Conservation (phyloP, 2,329 filamentous ascomycete species). For the Nothopassalora personata region DNA sequence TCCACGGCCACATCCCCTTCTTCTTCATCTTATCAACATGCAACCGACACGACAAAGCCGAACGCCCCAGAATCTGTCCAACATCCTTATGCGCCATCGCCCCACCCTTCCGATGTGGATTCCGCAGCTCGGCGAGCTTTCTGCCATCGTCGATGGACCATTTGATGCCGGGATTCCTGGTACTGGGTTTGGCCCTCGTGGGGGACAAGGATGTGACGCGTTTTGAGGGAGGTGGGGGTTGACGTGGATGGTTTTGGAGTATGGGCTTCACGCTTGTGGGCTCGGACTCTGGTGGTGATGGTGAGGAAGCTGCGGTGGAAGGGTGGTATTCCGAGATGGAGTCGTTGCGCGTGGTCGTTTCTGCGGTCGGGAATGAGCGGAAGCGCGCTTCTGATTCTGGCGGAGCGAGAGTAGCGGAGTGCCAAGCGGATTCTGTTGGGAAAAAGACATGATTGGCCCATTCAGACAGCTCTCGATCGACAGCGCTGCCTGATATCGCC, state of each 20-base stretch:
- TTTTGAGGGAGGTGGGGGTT: background rate
- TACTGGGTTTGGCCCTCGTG: background rate
- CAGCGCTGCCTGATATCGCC: too few relatives aligned
- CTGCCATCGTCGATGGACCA: background rate
- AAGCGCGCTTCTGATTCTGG: too few relatives aligned
- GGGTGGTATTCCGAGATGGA: too few relatives aligned
- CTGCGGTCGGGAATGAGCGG: too few relatives aligned
- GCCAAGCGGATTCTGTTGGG: too few relatives aligned
- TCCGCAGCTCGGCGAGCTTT: background rate
- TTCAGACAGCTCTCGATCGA: too few relatives aligned
- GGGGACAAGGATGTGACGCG: too few relatives aligned
- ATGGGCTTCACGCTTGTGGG: background rate
- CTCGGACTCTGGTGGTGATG: too few relatives aligned
- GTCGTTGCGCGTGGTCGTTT: too few relatives aligned
- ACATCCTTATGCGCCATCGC: background rate
- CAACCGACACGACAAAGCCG: background rate
- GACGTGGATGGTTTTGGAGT: background rate
- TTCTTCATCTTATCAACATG: background rate
- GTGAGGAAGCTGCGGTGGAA: too few relatives aligned
- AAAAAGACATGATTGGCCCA: too few relatives aligned
- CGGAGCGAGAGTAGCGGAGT: too few relatives aligned
- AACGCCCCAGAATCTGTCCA: background rate
- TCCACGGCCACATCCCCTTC: background rate
- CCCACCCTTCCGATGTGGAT: background rate
- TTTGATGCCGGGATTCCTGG: background rate